Conservation (phyloP, 306 rosid species). For the Neltuma alba region DNA sequence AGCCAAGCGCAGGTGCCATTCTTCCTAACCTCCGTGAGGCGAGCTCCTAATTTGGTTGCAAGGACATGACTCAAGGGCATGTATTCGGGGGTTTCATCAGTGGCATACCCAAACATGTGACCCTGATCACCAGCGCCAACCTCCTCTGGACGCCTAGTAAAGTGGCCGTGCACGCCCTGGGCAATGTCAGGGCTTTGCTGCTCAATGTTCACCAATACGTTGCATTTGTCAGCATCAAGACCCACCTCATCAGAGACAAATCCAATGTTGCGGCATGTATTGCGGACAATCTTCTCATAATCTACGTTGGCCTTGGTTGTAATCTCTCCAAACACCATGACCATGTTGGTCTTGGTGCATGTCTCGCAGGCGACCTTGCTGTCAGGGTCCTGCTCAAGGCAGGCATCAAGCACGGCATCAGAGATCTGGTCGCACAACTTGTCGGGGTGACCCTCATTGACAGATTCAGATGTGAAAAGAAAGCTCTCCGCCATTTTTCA, state of each 20-base stretch:
- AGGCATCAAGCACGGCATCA: slow-evolving; percentile 98
- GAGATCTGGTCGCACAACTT: slow-evolving; percentile 99
- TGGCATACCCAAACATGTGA: slow-evolving; percentile 99
- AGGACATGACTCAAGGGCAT: slow-evolving; percentile 99
- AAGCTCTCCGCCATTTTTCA: slow-evolving; percentile 90
- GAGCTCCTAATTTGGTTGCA: slow-evolving; percentile 93
- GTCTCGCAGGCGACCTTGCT: slow-evolving; percentile 99
- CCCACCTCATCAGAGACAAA: slow-evolving; percentile 93
- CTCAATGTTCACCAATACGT: slow-evolving; percentile 98
- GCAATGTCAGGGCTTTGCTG: slow-evolving; percentile 99
- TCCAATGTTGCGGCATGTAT: slow-evolving; percentile 91
- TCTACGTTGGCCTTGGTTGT: slow-evolving; percentile 97
- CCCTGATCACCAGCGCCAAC: slow-evolving; percentile 99
- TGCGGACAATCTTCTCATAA: slow-evolving; percentile 94
- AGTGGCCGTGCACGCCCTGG: slow-evolving; percentile 99
- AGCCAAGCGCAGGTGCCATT: slow-evolving; percentile 91
- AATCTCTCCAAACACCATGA: slow-evolving; percentile 98
- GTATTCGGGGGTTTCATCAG: slow-evolving; percentile 94
- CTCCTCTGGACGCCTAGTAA: slow-evolving; percentile 99
- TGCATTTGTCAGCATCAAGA: slow-evolving; percentile 99
- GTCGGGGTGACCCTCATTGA: slow-evolving; percentile 99
- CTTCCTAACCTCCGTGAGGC: slow-evolving; percentile 97
- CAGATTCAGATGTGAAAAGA: slow-evolving; percentile 94
- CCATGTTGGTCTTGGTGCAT: slow-evolving; percentile 99
- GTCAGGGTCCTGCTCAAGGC: slow-evolving; percentile 97